Percentiles rank a stretch among this genome's conserved stretches.
Evolutionary conservation across 2,329 filamentous ascomycete species (phyloP).

Genomic region (Teratosphaeria destructans): DNA sequence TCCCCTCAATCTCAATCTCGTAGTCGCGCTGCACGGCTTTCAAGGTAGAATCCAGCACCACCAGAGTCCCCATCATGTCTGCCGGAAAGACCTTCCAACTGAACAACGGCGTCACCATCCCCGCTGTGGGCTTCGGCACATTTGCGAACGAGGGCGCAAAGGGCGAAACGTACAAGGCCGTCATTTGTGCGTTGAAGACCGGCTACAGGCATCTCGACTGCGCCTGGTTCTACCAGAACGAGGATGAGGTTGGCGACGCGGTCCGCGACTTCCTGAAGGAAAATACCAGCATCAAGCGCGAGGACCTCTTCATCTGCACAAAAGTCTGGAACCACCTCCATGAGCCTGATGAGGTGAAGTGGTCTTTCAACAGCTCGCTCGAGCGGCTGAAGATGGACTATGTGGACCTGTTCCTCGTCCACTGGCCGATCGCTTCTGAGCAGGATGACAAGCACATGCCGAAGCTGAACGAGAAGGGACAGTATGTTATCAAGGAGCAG

Average conservation of each 20-base stretch:
- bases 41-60: not conserved
- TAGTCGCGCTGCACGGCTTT: not conserved
- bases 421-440: conserved; percentile 42
- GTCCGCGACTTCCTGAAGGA: conserved; percentile 46
- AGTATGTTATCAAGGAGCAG: conserved; percentile 53
- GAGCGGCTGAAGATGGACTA: conserved; percentile 25
- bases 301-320: conserved; percentile 42
- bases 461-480: conserved; percentile 42
- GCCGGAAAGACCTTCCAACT: conserved; percentile 43
- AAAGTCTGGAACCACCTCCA: conserved; percentile 46
- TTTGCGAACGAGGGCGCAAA: conserved; percentile 55
- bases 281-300: conserved; percentile 35
- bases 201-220: conserved; percentile 48
- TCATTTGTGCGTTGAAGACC: conserved; percentile 38
- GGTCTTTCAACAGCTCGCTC: conserved; percentile 25
- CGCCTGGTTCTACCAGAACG: conserved; percentile 46
- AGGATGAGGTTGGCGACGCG: conserved; percentile 43
- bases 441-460: conserved; percentile 38
- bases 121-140: conserved; percentile 55
- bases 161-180: conserved; percentile 48
- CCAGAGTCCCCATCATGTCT: conserved; percentile 40
- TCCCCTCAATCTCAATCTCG: not conserved
- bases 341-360: conserved; percentile 28
- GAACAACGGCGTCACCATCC: conserved; percentile 50
- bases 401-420: conserved; percentile 27